Evolutionary conservation across 306 rosid genomes (phyloP).

Genomic region (Sindora glabra): DNA sequence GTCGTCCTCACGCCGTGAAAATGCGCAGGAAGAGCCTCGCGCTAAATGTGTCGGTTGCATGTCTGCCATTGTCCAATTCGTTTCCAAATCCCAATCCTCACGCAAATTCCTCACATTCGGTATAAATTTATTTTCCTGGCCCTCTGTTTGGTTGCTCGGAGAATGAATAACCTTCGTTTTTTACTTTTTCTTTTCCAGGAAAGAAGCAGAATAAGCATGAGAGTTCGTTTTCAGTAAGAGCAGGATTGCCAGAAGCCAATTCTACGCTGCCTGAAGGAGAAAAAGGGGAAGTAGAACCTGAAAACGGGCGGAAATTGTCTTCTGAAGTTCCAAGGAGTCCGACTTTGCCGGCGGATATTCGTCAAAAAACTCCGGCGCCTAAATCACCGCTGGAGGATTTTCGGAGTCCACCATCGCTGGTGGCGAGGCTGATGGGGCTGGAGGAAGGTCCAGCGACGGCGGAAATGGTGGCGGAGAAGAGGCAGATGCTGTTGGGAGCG

Average conservation of each 20-base stretch:
- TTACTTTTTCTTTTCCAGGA: constrained; percentile 32
- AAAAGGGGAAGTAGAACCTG: no score
- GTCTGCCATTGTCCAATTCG: constrained; percentile 69
- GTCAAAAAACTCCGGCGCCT: constrained; percentile 26
- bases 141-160: background rate
- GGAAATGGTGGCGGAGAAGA: constrained; percentile 41
- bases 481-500: constrained; percentile 58
- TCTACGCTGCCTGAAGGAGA: background rate
- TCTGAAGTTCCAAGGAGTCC: constrained; percentile 51
- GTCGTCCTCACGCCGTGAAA: constrained; percentile 55
- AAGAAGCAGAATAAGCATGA: constrained; percentile 37
- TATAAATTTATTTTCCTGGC: constrained; percentile 1
- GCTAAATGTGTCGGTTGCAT: constrained; percentile 66
- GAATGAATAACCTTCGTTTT: background rate
- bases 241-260: background rate
- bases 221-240: background rate
- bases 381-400: constrained; percentile 7
- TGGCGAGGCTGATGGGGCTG: constrained; percentile 54
- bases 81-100: constrained; percentile 43
- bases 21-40: constrained; percentile 40
- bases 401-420: constrained; percentile 23
- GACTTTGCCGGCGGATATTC: constrained; percentile 59
- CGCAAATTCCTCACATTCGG: constrained; percentile 70
- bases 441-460: constrained; percentile 17
- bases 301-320: constrained; percentile 20